Evolutionary conservation across 192 early-diverging fungal species (phyloP).

Genomic region (Oehlia diaphana): DNA sequence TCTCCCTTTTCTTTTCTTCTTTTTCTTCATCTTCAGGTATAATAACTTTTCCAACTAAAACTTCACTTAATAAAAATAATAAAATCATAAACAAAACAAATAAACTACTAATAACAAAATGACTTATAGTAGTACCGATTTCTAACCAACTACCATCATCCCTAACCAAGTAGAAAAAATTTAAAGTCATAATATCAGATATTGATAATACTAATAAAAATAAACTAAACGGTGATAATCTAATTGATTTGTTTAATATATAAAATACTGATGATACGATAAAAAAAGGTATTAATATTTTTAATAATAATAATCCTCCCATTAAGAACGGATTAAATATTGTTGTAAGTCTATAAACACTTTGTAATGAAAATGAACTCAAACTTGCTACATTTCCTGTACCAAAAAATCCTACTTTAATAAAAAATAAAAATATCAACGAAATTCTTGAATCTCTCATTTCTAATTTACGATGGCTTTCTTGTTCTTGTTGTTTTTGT

Average conservation of each 20-base stretch:
- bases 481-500: no score
- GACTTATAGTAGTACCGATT: conserved; percentile 94
- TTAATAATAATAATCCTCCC: conserved; percentile 80
- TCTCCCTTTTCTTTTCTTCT: conserved; percentile 33
- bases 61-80: conserved; percentile 77
- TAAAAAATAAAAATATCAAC: conserved; percentile 84
- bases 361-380: conserved; percentile 80
- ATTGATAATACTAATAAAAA: conserved; percentile 85
- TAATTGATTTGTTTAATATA: conserved; percentile 71
- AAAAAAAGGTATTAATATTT: conserved; percentile 95
- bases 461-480: conserved; percentile 37
- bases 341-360: conserved; percentile 88
- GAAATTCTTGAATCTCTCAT: conserved; percentile 61
- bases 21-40: conserved; percentile 36
- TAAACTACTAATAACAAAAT: conserved; percentile 90
- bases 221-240: conserved; percentile 82
- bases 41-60: conserved; percentile 47
- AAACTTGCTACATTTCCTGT: conserved; percentile 93
- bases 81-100: conserved; percentile 92
- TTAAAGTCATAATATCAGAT: conserved; percentile 91
- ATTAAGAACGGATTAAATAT: conserved; percentile 91
- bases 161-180: conserved; percentile 93
- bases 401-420: conserved; percentile 95
- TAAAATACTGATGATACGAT: conserved; percentile 81
- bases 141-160: conserved; percentile 95